Conservation (phyloP, 2,329 filamentous ascomycete genomes). For the Xylaria arbuscula region DNA sequence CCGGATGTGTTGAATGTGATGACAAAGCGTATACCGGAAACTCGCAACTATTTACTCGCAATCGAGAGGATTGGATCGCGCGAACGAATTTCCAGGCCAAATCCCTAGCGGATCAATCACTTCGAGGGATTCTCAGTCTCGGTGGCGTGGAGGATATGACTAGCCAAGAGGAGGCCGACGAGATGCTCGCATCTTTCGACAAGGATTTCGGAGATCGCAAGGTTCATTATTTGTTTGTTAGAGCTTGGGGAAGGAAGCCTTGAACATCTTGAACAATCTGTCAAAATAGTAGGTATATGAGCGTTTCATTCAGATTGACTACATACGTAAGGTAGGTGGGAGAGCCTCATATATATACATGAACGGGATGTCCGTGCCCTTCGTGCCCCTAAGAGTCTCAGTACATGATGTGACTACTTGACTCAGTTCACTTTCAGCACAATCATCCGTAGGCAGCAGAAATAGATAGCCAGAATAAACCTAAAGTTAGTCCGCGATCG, state of each 20-base stretch:
- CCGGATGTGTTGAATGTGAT: slow-evolving; percentile 34
- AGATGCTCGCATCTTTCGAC: slow-evolving; percentile 23
- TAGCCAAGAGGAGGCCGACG: slow-evolving; percentile 33
- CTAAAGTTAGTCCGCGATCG: too few species aligned
- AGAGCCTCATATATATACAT: too few species aligned
- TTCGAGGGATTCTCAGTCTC: slow-evolving; percentile 32
- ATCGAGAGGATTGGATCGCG: slow-evolving; percentile 20
- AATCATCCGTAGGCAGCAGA: too few species aligned
- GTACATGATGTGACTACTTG: too few species aligned
- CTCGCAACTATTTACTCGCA: slow-evolving; percentile 21
- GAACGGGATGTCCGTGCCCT: too few species aligned
- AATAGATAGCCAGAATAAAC: too few species aligned
- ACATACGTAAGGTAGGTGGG: too few species aligned
- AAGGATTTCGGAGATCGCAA: slow-evolving; percentile 27
- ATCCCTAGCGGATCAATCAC: slow-evolving; percentile 26
- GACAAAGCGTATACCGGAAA: slow-evolving; percentile 30
- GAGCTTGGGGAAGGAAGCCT: slow-evolving; percentile 39
- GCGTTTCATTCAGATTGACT: too few species aligned
- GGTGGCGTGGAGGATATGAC: slow-evolving; percentile 38
- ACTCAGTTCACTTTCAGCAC: too few species aligned
- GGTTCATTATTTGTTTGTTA: slow-evolving; percentile 27
- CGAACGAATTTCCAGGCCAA: slow-evolving; percentile 22
- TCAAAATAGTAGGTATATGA: too few species aligned
- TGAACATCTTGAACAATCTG: background rate
- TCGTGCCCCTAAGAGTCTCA: too few species aligned